phyloP scores from a whole-genome alignment of 768 basidiomycete species.

The Cystobasidium onofrii region DNA sequence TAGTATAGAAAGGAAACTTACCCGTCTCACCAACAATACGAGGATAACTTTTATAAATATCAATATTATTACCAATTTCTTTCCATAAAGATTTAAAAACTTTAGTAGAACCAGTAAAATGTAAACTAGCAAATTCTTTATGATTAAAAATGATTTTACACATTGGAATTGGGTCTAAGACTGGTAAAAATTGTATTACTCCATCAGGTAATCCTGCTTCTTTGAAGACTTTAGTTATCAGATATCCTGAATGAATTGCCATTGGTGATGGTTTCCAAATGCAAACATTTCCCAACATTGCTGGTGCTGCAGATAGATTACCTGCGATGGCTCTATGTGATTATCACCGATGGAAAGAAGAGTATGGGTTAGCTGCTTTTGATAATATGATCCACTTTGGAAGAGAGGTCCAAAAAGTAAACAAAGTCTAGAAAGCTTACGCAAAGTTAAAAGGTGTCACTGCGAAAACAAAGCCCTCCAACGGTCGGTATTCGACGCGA shows the following conservation, averaged over 20 bases:
- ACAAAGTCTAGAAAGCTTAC: constrained; percentile 11
- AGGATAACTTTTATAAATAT: constrained; percentile 79
- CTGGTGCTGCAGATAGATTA: constrained; percentile 68
- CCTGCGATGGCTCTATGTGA: constrained; percentile 60
- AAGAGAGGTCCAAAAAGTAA: too few relatives aligned
- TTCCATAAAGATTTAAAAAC: constrained; percentile 97
- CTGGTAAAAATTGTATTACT: constrained; percentile 95
- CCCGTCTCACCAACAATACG: constrained; percentile 89
- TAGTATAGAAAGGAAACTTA: not conserved
- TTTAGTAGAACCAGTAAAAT: constrained; percentile 92
- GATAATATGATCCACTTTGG: too few relatives aligned
- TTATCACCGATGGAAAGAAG: too few relatives aligned
- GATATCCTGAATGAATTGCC: constrained; percentile 89
- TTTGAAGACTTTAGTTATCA: constrained; percentile 77
- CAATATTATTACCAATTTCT: constrained; percentile 78
- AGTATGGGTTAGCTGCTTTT: too few relatives aligned
- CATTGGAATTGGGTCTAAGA: constrained; percentile 57
- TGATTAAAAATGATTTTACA: constrained; percentile 75
- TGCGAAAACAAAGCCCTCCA: constrained; percentile 98
- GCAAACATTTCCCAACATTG: constrained; percentile 85
- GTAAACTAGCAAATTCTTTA: constrained; percentile 71
- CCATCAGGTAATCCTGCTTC: constrained; percentile 91
- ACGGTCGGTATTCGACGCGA: constrained; percentile 86
- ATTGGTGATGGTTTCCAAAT: constrained; percentile 97
- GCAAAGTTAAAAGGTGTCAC: constrained; percentile 85